These are phyloP conservation scores for Hura crepitans DNA, from an alignment of 441 rosid genomes.

Conservation along the genomic window DNA sequence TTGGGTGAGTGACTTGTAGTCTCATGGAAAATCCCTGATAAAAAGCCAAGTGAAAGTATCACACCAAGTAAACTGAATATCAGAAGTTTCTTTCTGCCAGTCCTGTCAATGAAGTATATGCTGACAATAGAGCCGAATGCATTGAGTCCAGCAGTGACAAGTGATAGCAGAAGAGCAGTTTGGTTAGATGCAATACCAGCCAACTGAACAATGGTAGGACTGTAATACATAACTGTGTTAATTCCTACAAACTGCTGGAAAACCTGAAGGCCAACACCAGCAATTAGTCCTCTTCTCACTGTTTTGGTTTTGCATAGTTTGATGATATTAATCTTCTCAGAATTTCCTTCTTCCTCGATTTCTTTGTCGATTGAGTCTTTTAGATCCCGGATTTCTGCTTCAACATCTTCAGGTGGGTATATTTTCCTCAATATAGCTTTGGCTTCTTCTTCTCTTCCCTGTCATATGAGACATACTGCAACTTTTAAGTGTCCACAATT, in stretches of 20 bases:
- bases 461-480: not conserved
- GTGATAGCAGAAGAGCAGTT: constrained; percentile 69
- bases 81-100: constrained; percentile 68
- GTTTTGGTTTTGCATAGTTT: constrained; percentile 47
- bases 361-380: constrained; percentile 58
- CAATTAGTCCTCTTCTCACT: constrained; percentile 67
- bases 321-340: constrained; percentile 47
- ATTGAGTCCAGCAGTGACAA: constrained; percentile 62
- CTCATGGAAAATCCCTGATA: constrained; percentile 58
- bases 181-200: constrained; percentile 72
- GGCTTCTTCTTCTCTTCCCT: constrained; percentile 73
- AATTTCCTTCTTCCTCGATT: constrained; percentile 43
- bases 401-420: constrained; percentile 47
- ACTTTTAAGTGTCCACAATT: not conserved
- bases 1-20: constrained; percentile 46
- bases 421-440: constrained; percentile 49
- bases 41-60: constrained; percentile 42
- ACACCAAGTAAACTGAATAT: constrained; percentile 54
- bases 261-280: constrained; percentile 77
- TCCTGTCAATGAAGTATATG: constrained; percentile 59
- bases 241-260: constrained; percentile 84
- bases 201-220: constrained; percentile 68
- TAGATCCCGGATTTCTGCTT: constrained; percentile 49
- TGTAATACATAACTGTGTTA: constrained; percentile 81
- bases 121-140: constrained; percentile 63